Evolutionary conservation across 2,329 filamentous ascomycete species (phyloP), one percentile per base, ranked within the genome.

Genomic region (Monilinia fructicola): DNA sequence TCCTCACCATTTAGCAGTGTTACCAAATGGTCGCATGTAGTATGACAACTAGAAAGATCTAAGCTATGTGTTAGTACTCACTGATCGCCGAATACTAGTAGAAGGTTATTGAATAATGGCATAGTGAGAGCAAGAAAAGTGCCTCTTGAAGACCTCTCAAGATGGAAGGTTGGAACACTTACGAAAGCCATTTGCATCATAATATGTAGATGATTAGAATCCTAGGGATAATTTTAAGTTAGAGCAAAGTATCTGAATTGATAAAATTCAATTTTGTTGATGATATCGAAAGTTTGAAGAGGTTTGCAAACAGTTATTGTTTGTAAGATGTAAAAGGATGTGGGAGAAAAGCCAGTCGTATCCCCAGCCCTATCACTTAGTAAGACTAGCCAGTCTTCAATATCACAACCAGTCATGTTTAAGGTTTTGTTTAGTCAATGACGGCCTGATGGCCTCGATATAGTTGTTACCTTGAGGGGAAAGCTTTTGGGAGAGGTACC

Each of bases 61-160:
- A 2, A 5, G 18, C 3, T 11, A 11, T 16, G 4, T 16, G 2
- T 59, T 18, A 59, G 21, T 18, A 35, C 9, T 3, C 5, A 18
- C 7, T 16, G 2, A 1, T n/a, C 18, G 4, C 12, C n/a, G 5
- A 0, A 48, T 23, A 10, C 2, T 0, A 12, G 16, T 4, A 11
- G n/a, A 35, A 16, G 12, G 35, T 4, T 48, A 59, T 23, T 23
- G 18, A 35, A 44, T 3, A 31, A 18, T 16, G 26, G 26, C 3
- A 14, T 11, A 14, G 26, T 6, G 26, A 23, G 2, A n/a, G 3
- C 9, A 46, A 35, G 40, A 46, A 46, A 26, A 4, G 18, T 48
- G 26, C 55, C n/a, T 59, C 55, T 48, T 31, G 42, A 1, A 18
- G 26, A 35, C 21, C 26, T 48, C 16, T 10, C 9, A 59, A 48